Conservation (phyloP, 2,329 filamentous ascomycete species). For the Colletotrichum limetticola region DNA sequence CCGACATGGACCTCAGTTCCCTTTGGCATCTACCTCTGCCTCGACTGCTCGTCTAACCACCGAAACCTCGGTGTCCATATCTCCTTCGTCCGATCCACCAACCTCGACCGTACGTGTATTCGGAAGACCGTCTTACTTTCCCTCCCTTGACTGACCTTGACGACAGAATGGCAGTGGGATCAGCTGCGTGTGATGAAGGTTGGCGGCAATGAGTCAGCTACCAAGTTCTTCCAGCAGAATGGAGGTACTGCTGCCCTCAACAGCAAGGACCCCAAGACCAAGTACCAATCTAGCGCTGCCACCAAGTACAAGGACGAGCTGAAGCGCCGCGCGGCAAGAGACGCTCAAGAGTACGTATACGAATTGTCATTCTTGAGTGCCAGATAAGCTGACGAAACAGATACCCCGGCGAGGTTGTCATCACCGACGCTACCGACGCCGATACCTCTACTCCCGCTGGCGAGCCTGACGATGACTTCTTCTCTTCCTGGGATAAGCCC, state of each 20-base stretch:
- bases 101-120: slow-evolving; percentile 90
- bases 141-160: slow-evolving; percentile 4
- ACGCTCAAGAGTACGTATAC: slow-evolving; percentile 80
- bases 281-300: slow-evolving; percentile 94
- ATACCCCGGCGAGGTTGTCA: slow-evolving; percentile 85
- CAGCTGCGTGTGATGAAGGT: slow-evolving; percentile 98
- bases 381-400: slow-evolving; percentile 57
- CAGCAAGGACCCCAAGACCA: slow-evolving; percentile 96
- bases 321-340: slow-evolving; percentile 83
- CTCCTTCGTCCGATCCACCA: slow-evolving; percentile 97
- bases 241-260: slow-evolving; percentile 92
- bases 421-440: slow-evolving; percentile 77
- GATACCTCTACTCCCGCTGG: slow-evolving; percentile 81
- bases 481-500: slow-evolving; percentile 98
- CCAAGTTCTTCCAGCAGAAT: slow-evolving; percentile 97
- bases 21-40: slow-evolving; percentile 96
- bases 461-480: slow-evolving; percentile 92
- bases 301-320: slow-evolving; percentile 98
- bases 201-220: slow-evolving; percentile 96
- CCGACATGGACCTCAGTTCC: slow-evolving; percentile 98
- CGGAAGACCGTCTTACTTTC: slow-evolving; percentile 3
- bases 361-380: background rate
- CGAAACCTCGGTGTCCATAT: slow-evolving; percentile 98
- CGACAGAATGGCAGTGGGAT: slow-evolving; percentile 95
- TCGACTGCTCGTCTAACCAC: slow-evolving; percentile 97